Evolutionary conservation across 148 eudicot genomes (phyloP).

Genomic region (Camellia lanceoleosa): DNA sequence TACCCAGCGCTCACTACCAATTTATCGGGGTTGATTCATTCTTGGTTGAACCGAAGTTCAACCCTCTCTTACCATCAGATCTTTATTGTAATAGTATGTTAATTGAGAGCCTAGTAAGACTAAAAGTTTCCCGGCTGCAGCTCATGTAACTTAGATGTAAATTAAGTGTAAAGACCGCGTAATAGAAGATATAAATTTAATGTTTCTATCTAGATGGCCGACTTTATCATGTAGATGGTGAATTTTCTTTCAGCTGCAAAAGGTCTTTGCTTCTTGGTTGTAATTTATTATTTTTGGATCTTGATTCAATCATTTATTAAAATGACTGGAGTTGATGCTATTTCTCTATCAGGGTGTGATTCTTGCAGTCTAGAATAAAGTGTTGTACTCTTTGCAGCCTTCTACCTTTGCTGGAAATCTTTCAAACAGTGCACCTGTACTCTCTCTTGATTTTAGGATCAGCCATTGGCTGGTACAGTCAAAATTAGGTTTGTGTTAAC

Average conservation of each 20-base stretch:
- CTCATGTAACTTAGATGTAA: constrained; percentile 27
- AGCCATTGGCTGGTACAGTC: not conserved
- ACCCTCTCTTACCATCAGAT: constrained; percentile 43
- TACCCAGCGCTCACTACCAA: constrained; percentile 14
- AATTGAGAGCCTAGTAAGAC: constrained; percentile 17
- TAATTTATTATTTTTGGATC: not conserved
- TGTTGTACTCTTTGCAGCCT: not conserved
- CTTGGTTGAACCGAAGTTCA: constrained; percentile 90
- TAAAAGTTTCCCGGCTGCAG: constrained; percentile 12
- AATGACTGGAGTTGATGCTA: not conserved
- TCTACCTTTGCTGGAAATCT: not conserved
- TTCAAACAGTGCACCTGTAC: not conserved
- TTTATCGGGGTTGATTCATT: constrained; percentile 12
- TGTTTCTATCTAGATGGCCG: not conserved
- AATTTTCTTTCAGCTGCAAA: not conserved
- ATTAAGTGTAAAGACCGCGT: constrained; percentile 23
- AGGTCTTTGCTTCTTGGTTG: not conserved
- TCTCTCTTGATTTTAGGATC: not conserved
- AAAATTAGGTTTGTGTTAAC: not conserved
- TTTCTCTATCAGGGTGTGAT: not conserved
- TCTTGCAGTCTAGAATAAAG: not conserved
- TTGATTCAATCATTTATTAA: not conserved
- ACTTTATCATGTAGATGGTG: not conserved
- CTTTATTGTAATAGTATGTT: constrained; percentile 14
- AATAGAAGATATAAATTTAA: constrained; percentile 9